Conservation (phyloP, 2,329 filamentous ascomycete genomes). For the Penicillium sp. region DNA sequence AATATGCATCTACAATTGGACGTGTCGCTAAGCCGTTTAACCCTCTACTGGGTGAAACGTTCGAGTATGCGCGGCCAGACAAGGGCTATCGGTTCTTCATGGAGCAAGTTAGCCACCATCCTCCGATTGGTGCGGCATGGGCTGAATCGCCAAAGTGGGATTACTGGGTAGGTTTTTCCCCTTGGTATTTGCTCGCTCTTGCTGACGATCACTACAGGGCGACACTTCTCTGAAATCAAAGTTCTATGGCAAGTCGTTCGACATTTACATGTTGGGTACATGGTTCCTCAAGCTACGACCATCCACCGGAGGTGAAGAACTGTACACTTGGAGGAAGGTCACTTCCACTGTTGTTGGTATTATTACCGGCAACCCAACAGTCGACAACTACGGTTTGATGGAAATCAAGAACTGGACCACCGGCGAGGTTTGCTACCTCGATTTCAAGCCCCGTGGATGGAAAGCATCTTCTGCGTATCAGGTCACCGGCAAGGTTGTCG, state of each 20-base stretch:
- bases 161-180: constrained; percentile 59
- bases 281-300: constrained; percentile 90
- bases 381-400: constrained; percentile 98
- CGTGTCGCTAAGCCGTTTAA: constrained; percentile 98
- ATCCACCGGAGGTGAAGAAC: constrained; percentile 66
- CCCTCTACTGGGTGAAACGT: constrained; percentile 89
- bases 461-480: constrained; percentile 88
- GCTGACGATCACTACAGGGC: constrained; percentile 49
- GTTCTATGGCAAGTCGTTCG: constrained; percentile 96
- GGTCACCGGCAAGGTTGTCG: constrained; percentile 77
- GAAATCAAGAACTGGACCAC: constrained; percentile 97
- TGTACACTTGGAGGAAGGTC: constrained; percentile 99
- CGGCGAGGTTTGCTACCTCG: constrained; percentile 78
- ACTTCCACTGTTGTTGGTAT: constrained; percentile 97
- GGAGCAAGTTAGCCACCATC: constrained; percentile 96
- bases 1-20: constrained; percentile 94
- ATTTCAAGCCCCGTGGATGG: constrained; percentile 96
- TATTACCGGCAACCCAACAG: constrained; percentile 88
- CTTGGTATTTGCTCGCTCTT: background rate
- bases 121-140: constrained; percentile 86
- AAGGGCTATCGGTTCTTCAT: constrained; percentile 98
- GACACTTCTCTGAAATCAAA: constrained; percentile 94
- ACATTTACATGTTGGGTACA: constrained; percentile 91
- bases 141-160: constrained; percentile 92
- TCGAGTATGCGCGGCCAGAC: constrained; percentile 90